phyloP scores from a whole-genome alignment of 1,139 yeast genomes.

The Candida albicans region DNA sequence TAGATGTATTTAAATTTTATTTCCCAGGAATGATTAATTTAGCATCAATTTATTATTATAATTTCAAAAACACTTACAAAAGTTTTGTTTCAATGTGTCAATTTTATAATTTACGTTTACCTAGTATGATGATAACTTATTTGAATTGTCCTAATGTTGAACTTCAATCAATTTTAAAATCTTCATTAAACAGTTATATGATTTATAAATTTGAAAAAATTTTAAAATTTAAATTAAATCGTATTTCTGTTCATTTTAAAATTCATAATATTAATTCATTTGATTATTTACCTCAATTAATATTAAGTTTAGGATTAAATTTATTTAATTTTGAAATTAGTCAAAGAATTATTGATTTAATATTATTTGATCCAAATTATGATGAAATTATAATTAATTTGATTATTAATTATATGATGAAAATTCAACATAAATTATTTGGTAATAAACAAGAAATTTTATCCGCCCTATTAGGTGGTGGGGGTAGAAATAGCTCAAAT shows the following conservation, averaged over 20 bases:
- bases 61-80: constrained; percentile 32
- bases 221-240: constrained; percentile 43
- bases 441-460: constrained; percentile 51
- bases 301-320: constrained; percentile 22
- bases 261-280: constrained; percentile 33
- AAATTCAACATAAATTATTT: constrained; percentile 52
- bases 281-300: constrained; percentile 26
- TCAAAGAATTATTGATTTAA: constrained; percentile 50
- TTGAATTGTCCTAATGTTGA: constrained; percentile 9
- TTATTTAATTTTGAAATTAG: constrained; percentile 27
- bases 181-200: constrained; percentile 10
- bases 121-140: constrained; percentile 24
- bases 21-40: constrained; percentile 30
- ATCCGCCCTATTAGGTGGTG: constrained; percentile 30
- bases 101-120: constrained; percentile 35
- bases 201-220: constrained; percentile 46
- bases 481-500: no score
- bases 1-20: constrained; percentile 15
- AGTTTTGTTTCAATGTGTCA: constrained; percentile 50
- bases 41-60: constrained; percentile 43
- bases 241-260: constrained; percentile 52
- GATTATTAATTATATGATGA: constrained; percentile 49
- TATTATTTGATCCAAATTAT: constrained; percentile 45
- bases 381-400: constrained; percentile 42
- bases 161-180: constrained; percentile 9